These are phyloP conservation scores for Trypanosoma mega DNA, from an alignment of 208 protist genomes.

Conservation along the genomic window DNA sequence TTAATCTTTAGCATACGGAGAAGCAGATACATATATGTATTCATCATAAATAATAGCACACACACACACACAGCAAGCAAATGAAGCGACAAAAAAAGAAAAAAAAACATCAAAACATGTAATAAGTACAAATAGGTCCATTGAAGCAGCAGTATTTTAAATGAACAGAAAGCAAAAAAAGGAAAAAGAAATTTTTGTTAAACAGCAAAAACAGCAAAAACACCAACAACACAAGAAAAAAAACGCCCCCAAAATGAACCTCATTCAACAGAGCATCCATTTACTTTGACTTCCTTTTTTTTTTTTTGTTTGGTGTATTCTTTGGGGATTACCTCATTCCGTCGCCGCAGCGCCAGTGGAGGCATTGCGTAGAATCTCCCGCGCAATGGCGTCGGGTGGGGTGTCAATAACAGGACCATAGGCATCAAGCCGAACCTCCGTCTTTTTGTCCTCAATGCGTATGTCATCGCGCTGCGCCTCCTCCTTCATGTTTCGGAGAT, in stretches of 20 bases:
- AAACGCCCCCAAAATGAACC: too few relatives aligned
- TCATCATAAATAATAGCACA: too few relatives aligned
- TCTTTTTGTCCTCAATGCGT: slow-evolving; percentile 87
- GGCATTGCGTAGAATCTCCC: slow-evolving; percentile 62
- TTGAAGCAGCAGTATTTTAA: neutral
- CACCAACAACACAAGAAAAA: too few relatives aligned
- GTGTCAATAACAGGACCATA: slow-evolving; percentile 87
- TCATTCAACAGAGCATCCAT: too few relatives aligned
- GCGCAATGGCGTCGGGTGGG: slow-evolving; percentile 69
- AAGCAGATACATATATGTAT: too few relatives aligned
- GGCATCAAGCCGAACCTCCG: slow-evolving; percentile 49
- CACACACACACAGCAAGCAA: neutral
- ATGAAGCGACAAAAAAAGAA: slow-evolving; percentile 9
- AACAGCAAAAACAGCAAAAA: too few relatives aligned
- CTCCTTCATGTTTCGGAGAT: slow-evolving; percentile 89
- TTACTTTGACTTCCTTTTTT: neutral
- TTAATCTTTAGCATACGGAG: too few relatives aligned
- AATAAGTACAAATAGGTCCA: neutral
- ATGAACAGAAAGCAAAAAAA: too few relatives aligned
- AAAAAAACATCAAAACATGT: neutral
- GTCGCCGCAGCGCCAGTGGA: slow-evolving; percentile 31
- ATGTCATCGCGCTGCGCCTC: slow-evolving; percentile 86
- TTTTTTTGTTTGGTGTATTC: neutral
- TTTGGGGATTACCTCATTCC: neutral
- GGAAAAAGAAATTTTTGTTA: too few relatives aligned